These are phyloP conservation scores for Apiospora saccharicola DNA, from an alignment of 2,329 filamentous ascomycete species.

Conservation along the genomic window DNA sequence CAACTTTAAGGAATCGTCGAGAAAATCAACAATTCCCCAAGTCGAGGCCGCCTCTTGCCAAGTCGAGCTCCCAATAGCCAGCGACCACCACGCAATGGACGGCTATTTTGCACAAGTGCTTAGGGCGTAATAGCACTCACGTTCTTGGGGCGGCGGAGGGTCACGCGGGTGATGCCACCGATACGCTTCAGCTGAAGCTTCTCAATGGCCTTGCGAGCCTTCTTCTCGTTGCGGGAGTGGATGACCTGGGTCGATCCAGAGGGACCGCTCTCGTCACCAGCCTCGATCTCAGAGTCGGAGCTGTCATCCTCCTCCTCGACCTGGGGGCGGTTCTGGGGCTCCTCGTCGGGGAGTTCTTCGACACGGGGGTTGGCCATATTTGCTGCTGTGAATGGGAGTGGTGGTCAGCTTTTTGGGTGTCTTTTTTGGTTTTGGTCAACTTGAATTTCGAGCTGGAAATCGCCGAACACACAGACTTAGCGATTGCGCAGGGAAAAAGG, in stretches of 20 bases:
- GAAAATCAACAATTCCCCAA: not conserved
- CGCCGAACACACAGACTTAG: constrained; percentile 21
- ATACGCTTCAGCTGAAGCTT: constrained; percentile 98
- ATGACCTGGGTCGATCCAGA: constrained; percentile 88
- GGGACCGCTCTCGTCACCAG: constrained; percentile 66
- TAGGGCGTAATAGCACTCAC: constrained; percentile 64
- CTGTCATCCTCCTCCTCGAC: constrained; percentile 74
- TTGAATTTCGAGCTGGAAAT: constrained; percentile 15
- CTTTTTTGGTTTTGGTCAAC: not conserved
- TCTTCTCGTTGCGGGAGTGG: constrained; percentile 99
- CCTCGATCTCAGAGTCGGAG: constrained; percentile 81
- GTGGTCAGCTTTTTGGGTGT: constrained; percentile 31
- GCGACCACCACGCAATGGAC: not conserved
- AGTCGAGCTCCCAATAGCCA: not conserved
- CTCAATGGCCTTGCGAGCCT: constrained; percentile 98
- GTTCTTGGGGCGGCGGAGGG: constrained; percentile 97
- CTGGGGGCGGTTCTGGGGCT: constrained; percentile 82
- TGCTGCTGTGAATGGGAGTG: constrained; percentile 52
- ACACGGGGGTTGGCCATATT: constrained; percentile 95
- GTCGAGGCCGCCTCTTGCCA: constrained; percentile 1
- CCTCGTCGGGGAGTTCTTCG: constrained; percentile 95
- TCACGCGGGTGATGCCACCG: constrained; percentile 96
- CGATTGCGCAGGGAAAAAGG: constrained; percentile 5
- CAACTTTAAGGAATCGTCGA: not conserved
- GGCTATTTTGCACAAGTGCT: constrained; percentile 20